Evolutionary conservation across 768 basidiomycete genomes (phyloP), one percentile per base, ranked within the genome.

Genomic region (Kwoniella heveanensis): DNA sequence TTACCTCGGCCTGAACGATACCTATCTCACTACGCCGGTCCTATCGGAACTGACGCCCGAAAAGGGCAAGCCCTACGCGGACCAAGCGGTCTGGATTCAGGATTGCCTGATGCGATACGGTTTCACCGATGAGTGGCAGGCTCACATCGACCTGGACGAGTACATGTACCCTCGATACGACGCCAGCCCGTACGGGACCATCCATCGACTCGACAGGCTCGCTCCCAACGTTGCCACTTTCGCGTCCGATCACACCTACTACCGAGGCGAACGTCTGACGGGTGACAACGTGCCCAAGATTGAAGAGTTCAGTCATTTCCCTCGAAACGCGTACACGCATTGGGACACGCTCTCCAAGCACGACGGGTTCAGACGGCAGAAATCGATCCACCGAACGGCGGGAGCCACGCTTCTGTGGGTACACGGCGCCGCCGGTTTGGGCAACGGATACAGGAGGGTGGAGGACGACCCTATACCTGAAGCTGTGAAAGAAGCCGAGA

Each of bases 91-190:
- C 7, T 64, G 50, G 30, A 22, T 32, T 7, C 29, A 29, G 6
- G 62, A 64, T 36, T 64, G 62, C 30, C n/a, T 64, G 29, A 37
- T 52, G 48, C 62, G 62, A 37, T 58, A 64, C 32, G 50, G 56
- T 9, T 48, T 37, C 27, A n/a, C 30, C 2, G 62, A 64, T 24
- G 32, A 39, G 22, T 64, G 30, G 37, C 62, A 64, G 24, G 62
- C 55, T 29, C 37, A 51, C 27, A 58, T 58, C 25, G 62, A 64
- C 49, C 30, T 58, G 21, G 56, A 64, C 26, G 62, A 64, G 22
- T 64, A 37, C 46, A 21, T 64, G 22, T 26, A 15, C 7, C n/a
- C 51, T 22, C 47, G 46, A 15, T 30, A 64, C 24, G 32, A 57
- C 21, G 21, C 55, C 25, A 24, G 24, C 10, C 54, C 27, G 6